phyloP scores from a whole-genome alignment of 257 asterid species.

The Orobanche coerulescens region DNA sequence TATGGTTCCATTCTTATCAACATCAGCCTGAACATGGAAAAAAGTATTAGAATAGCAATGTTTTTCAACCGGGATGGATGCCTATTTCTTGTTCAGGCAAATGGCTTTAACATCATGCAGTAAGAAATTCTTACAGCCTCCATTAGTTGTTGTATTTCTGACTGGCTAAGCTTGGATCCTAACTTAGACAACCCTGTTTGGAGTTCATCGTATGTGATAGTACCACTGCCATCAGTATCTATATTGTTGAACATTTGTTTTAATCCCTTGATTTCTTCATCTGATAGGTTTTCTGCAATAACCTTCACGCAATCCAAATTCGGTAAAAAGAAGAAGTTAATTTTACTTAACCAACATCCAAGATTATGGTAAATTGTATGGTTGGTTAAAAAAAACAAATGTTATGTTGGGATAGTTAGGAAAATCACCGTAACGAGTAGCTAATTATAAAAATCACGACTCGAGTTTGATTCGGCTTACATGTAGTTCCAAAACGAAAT shows the following conservation, averaged over 20 bases:
- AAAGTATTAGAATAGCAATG: not conserved
- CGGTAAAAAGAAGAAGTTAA: not conserved
- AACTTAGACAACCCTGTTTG: slow-evolving; percentile 66
- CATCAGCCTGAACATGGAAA: slow-evolving; percentile 59
- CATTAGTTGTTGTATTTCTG: slow-evolving; percentile 69
- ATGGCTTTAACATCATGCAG: not conserved
- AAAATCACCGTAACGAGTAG: too few relatives aligned
- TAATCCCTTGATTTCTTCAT: slow-evolving; percentile 81
- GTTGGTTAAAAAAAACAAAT: too few relatives aligned
- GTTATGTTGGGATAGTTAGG: too few relatives aligned
- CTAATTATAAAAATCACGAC: too few relatives aligned
- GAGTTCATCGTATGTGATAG: slow-evolving; percentile 75
- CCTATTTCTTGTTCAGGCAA: not conserved
- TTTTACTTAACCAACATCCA: too few relatives aligned
- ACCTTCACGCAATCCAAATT: slow-evolving; percentile 40
- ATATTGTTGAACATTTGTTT: slow-evolving; percentile 73
- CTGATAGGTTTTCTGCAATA: slow-evolving; percentile 72
- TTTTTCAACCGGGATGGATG: not conserved
- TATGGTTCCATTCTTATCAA: slow-evolving; percentile 70
- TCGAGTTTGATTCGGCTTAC: too few relatives aligned
- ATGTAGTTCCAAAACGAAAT: too few relatives aligned
- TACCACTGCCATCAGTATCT: slow-evolving; percentile 82
- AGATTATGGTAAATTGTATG: too few relatives aligned
- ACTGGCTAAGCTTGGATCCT: slow-evolving; percentile 72
- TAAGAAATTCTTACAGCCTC: slow-evolving; percentile 60